Base-by-base conservation (phyloP, 148 eudicot genomes). In the Camellia granthamiana region DNA sequence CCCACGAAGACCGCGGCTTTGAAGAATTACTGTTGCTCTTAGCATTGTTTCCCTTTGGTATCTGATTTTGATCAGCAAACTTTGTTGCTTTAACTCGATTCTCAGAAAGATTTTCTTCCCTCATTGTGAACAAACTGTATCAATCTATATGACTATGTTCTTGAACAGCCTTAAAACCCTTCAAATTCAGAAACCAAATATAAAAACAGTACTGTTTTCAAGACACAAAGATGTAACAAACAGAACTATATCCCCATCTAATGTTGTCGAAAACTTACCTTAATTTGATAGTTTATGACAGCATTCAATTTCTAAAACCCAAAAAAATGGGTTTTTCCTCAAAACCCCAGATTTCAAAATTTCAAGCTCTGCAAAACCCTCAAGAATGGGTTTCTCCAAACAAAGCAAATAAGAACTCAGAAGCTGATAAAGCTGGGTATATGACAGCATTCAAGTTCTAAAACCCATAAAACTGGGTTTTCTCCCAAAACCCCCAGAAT, bases 61-160 rank as follows among this genome's bases (percentile, higher is more conserved):
- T 78, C 80, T 88, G 90, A 77, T 90, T 92, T 81, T 92, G 90
- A 80, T 91, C 95, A 52, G 89, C 77, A 80, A 85, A 91, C 54
- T 78, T 90, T 3, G 90, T 77, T 16, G 82, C 46, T 84, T 84
- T 90, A 42, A 60, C 74, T 74, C 88, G 80, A 60, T 62, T 86
- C 52, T 84, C 90, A 58, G 81, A 78, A 3, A 81, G 80, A 56
- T 70, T 85, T 72, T 72, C 88, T 79, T 91, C 92, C 72, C 85
- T 88, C 94, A 91, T 91, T 64, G 6, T 77, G 74, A 46, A 73
- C 9, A 3, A 73, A 62, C 1, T 19, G 13, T 4, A 15, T 9
- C 43, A 23, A 30, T 30, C 38, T 30, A 30, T 30, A 30, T 30
- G 38, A 30, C 0, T 30, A 30, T 30, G 38, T 30, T 14, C 9